Evolutionary conservation across 1,284 basidiomycete genomes (phyloP).

Genomic region (Vanrija humicola): DNA sequence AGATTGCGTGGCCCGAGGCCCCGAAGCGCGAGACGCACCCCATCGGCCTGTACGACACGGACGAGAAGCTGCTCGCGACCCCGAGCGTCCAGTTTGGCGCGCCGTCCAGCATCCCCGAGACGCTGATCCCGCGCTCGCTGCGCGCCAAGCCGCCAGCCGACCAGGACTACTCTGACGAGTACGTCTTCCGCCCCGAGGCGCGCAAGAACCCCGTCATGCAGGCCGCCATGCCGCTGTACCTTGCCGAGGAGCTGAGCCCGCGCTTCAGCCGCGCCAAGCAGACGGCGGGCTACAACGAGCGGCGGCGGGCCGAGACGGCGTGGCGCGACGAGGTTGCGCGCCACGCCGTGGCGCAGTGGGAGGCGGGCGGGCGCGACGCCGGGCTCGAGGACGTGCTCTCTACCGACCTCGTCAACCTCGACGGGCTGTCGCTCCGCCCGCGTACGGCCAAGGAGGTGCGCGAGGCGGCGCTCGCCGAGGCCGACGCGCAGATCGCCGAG

Average conservation of each 20-base stretch:
- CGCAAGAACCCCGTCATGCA: constrained; percentile 23
- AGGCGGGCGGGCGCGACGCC: constrained; percentile 36
- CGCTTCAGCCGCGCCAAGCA: constrained; percentile 42
- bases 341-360: constrained; percentile 35
- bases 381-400: constrained; percentile 28
- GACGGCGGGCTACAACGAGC: constrained; percentile 30
- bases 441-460: constrained; percentile 43
- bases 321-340: constrained; percentile 20
- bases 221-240: constrained; percentile 45
- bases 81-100: constrained; percentile 14
- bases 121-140: constrained; percentile 17
- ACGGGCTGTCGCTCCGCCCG: constrained; percentile 32
- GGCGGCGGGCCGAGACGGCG: constrained; percentile 24
- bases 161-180: constrained; percentile 24
- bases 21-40: background rate
- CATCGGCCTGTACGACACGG: constrained; percentile 20
- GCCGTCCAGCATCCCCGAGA: constrained; percentile 2
- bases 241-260: constrained; percentile 45
- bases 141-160: constrained; percentile 25
- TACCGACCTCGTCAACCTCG: constrained; percentile 25
- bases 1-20: constrained; percentile 31
- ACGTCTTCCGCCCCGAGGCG: constrained; percentile 17
- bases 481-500: constrained; percentile 23
- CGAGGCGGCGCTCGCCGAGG: constrained; percentile 34
- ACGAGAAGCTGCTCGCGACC: constrained; percentile 5